These are phyloP conservation scores for Scorias spongiosa DNA, from an alignment of 2,329 filamentous ascomycete species.

Conservation along the genomic window DNA sequence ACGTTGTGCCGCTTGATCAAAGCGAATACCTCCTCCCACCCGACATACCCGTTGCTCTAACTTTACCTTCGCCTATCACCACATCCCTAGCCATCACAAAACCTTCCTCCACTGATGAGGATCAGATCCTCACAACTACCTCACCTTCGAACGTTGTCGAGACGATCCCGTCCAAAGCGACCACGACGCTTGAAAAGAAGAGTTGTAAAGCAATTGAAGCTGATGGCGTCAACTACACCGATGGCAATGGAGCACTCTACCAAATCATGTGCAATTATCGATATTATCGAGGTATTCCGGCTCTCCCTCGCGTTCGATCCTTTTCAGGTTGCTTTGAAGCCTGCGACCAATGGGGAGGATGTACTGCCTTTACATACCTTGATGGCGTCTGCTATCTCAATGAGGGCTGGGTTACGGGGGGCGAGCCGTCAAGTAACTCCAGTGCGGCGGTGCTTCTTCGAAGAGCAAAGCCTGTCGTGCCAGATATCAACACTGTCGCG, in stretches of 20 bases:
- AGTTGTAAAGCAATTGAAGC: conserved; percentile 2
- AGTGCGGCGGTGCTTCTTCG: background rate
- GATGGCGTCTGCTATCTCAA: conserved; percentile 8
- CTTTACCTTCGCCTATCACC: no score
- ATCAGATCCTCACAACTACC: no score
- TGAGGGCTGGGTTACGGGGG: background rate
- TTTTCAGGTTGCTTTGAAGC: conserved; percentile 11
- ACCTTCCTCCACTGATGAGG: no score
- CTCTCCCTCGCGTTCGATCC: background rate
- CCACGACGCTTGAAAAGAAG: no score
- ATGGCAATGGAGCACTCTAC: conserved; percentile 3
- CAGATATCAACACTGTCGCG: background rate
- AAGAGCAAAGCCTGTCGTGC: background rate
- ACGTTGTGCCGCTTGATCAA: no score
- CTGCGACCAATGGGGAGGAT: conserved; percentile 9
- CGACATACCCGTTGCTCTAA: no score
- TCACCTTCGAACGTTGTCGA: no score
- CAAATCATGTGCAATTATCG: conserved; percentile 4
- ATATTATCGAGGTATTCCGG: conserved; percentile 1
- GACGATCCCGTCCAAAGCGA: no score
- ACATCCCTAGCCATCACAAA: no score
- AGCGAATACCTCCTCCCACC: no score
- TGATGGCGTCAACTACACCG: conserved; percentile 2
- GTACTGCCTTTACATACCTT: conserved; percentile 9
- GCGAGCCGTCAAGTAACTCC: background rate